phyloP scores from a whole-genome alignment of 139 green algal genomes.

The Chlorella sp. region DNA sequence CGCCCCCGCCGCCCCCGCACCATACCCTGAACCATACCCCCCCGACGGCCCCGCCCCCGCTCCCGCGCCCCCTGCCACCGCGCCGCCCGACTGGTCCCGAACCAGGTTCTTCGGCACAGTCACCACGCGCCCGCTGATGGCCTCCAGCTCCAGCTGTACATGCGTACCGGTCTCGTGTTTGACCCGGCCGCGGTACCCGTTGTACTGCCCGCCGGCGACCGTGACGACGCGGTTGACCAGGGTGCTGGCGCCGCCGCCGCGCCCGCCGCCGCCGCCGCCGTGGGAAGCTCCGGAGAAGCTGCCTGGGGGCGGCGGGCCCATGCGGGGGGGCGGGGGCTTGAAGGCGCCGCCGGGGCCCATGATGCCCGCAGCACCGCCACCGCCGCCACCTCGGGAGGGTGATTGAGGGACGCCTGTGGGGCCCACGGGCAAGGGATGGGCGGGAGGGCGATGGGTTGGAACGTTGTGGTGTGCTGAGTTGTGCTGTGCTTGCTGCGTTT shows the following conservation, averaged over 20 bases:
- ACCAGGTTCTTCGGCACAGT: neutral
- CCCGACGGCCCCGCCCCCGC: no score
- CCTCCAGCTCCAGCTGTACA: conserved; percentile 83
- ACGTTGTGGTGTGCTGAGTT: no score
- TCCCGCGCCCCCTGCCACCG: conserved; percentile 10
- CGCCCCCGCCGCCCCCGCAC: no score
- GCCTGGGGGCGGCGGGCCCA: neutral
- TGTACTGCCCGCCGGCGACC: conserved; percentile 7
- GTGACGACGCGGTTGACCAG: no score
- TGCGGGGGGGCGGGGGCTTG: neutral
- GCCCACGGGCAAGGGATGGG: no score
- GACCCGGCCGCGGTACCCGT: conserved; percentile 78
- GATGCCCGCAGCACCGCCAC: no score
- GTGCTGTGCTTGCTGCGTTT: no score
- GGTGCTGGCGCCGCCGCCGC: conserved; percentile 4
- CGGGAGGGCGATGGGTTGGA: no score
- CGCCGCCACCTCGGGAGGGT: no score
- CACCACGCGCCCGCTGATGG: conserved; percentile 52
- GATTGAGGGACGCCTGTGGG: no score
- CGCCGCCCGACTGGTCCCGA: no score
- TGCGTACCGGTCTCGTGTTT: conserved; percentile 75
- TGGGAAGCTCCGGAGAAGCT: neutral
- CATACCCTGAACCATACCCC: no score
- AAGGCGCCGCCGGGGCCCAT: neutral
- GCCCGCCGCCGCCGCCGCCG: conserved; percentile 11